Evolutionary conservation across 495 filamentous ascomycete genomes (phyloP).

Genomic region (Xylona heveae): DNA sequence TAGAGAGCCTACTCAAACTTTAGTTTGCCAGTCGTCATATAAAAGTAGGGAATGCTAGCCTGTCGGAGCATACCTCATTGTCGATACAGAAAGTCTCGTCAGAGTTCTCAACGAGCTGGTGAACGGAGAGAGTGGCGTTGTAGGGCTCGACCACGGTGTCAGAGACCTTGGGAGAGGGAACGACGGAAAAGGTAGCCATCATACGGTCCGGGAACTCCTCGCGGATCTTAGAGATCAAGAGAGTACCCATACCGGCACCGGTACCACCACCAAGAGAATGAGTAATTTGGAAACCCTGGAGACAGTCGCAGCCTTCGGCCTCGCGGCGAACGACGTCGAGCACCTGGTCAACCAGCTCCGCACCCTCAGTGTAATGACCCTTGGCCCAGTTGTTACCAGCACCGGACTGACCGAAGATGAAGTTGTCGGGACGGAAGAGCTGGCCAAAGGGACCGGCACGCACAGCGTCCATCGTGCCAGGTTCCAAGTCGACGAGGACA

Average conservation of each 20-base stretch:
- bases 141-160: slow-evolving; percentile 99
- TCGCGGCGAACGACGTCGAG: slow-evolving; percentile 97
- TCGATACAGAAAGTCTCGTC: slow-evolving; percentile 99
- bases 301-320: slow-evolving; percentile 97
- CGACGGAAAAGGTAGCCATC: slow-evolving; percentile 99
- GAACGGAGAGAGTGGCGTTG: slow-evolving; percentile 97
- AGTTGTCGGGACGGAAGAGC: slow-evolving; percentile 99
- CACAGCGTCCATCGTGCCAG: slow-evolving; percentile 97
- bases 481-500: slow-evolving; percentile 98
- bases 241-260: slow-evolving; percentile 99
- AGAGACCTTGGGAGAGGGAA: slow-evolving; percentile 98
- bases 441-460: slow-evolving; percentile 96
- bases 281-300: slow-evolving; percentile 99
- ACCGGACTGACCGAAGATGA: slow-evolving; percentile 98
- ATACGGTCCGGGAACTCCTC: slow-evolving; percentile 99
- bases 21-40: slow-evolving; percentile 6
- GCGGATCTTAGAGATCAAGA: slow-evolving; percentile 99
- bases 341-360: slow-evolving; percentile 95
- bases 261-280: slow-evolving; percentile 99
- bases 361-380: slow-evolving; percentile 99
- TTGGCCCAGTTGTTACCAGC: slow-evolving; percentile 99
- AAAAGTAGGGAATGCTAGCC: not conserved
- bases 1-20: slow-evolving; percentile 55
- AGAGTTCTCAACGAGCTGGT: slow-evolving; percentile 99
- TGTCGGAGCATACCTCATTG: slow-evolving; percentile 53